Evolutionary conservation across 495 filamentous ascomycete genomes (phyloP).

Genomic region (Penicillium dipodomyicola): DNA sequence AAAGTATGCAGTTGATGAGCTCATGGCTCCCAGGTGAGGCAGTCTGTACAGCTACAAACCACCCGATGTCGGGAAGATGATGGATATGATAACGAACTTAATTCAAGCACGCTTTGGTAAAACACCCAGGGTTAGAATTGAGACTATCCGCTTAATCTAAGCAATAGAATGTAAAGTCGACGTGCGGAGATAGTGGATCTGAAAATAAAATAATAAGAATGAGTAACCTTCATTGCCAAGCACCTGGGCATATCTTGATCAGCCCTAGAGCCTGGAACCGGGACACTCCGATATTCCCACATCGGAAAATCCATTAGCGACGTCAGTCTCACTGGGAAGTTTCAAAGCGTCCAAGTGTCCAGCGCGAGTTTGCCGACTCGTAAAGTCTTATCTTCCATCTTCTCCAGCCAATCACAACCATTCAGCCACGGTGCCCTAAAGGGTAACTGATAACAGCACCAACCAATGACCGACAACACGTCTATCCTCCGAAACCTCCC

Average conservation of each 20-base stretch:
- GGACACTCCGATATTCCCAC: neutral
- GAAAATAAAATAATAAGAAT: slow-evolving; percentile 1
- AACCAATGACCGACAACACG: slow-evolving; percentile 2
- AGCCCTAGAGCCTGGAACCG: neutral
- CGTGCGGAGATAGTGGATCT: slow-evolving; percentile 8
- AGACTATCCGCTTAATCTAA: no score
- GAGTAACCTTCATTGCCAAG: slow-evolving; percentile 4
- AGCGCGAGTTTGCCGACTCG: neutral
- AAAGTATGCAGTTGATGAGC: no score
- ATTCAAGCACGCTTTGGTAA: neutral
- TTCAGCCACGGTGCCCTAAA: neutral
- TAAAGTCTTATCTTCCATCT: slow-evolving; percentile 6
- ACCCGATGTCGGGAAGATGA: neutral
- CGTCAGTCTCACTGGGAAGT: neutral
- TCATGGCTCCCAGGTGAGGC: no score
- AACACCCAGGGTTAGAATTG: no score
- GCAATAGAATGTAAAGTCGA: neutral
- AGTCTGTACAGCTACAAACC: neutral
- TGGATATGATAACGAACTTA: neutral
- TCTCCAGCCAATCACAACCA: slow-evolving; percentile 7
- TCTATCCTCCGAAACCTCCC: neutral
- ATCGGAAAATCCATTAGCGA: neutral
- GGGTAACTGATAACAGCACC: slow-evolving; percentile 10
- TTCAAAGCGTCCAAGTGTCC: neutral
- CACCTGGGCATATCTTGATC: neutral